phyloP scores from a whole-genome alignment of 805 yeast species.

The Starmerella davenportii region DNA sequence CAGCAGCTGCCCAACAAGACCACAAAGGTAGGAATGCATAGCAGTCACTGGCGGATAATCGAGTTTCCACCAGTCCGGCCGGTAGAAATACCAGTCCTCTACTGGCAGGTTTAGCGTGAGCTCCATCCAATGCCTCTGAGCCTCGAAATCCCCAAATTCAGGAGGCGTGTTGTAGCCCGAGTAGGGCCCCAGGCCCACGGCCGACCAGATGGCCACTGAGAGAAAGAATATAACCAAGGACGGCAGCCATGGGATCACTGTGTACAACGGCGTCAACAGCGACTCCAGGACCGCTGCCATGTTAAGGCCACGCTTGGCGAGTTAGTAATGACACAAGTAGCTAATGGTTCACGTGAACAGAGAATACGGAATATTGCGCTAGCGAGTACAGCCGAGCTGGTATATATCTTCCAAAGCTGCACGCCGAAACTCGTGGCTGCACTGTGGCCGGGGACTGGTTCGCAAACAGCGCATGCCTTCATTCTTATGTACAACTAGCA shows the following conservation, averaged over 20 bases:
- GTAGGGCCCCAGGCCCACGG: conserved; percentile 75
- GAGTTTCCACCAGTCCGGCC: conserved; percentile 84
- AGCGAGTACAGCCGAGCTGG: no score
- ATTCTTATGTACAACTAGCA: no score
- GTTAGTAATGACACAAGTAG: no score
- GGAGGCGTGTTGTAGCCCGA: conserved; percentile 63
- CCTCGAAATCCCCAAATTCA: conserved; percentile 89
- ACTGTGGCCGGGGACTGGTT: no score
- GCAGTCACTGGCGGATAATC: conserved; percentile 97
- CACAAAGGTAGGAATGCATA: conserved; percentile 68
- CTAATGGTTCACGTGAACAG: no score
- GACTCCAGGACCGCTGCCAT: background rate
- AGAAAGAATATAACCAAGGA: conserved; percentile 40
- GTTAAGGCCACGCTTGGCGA: no score
- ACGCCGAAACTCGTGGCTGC: no score
- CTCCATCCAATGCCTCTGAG: conserved; percentile 97
- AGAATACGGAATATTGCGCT: no score
- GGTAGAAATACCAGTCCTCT: conserved; percentile 71
- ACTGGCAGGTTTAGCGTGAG: conserved; percentile 62
- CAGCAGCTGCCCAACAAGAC: conserved; percentile 45
- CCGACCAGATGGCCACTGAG: conserved; percentile 60
- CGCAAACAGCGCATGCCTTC: no score
- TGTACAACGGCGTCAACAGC: conserved; percentile 2
- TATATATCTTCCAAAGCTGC: no score
- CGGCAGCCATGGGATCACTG: conserved; percentile 62